Evolutionary conservation across 106 monocot species (phyloP).

Genomic region (Allium cepa): DNA sequence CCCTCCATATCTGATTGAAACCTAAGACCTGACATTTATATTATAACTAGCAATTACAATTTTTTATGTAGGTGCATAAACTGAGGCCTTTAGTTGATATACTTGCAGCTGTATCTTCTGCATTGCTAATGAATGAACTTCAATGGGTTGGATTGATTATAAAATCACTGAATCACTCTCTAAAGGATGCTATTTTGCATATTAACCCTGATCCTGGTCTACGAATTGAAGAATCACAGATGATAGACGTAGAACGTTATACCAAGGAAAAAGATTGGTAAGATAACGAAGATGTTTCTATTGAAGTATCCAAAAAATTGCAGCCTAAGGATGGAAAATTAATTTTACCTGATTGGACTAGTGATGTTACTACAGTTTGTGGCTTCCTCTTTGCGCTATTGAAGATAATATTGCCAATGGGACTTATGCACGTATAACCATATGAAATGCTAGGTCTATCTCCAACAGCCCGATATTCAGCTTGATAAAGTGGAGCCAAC

Average conservation of each 20-base stretch:
- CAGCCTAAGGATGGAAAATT: constrained; percentile 52
- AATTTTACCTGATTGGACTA: constrained; percentile 85
- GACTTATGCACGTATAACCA: constrained; percentile 58
- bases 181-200: constrained; percentile 70
- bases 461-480: too few relatives aligned
- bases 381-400: constrained; percentile 91
- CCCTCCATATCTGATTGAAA: too few relatives aligned
- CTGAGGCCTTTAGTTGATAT: constrained; percentile 91
- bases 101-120: constrained; percentile 69
- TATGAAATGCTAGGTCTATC: too few relatives aligned
- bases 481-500: too few relatives aligned
- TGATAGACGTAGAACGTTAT: constrained; percentile 76
- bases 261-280: constrained; percentile 9
- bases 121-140: constrained; percentile 87
- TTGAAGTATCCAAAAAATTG: constrained; percentile 22
- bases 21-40: too few relatives aligned
- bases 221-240: constrained; percentile 54
- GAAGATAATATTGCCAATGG: constrained; percentile 67
- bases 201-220: constrained; percentile 85
- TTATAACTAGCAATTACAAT: too few relatives aligned
- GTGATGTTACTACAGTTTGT: constrained; percentile 57
- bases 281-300: constrained; percentile 8
- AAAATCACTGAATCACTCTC: constrained; percentile 71
- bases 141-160: constrained; percentile 90
- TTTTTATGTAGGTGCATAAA: constrained; percentile 50